These are phyloP conservation scores for Schizosaccharomyces versatilis DNA, from an alignment of 1,139 yeast species.

Conservation along the genomic window DNA sequence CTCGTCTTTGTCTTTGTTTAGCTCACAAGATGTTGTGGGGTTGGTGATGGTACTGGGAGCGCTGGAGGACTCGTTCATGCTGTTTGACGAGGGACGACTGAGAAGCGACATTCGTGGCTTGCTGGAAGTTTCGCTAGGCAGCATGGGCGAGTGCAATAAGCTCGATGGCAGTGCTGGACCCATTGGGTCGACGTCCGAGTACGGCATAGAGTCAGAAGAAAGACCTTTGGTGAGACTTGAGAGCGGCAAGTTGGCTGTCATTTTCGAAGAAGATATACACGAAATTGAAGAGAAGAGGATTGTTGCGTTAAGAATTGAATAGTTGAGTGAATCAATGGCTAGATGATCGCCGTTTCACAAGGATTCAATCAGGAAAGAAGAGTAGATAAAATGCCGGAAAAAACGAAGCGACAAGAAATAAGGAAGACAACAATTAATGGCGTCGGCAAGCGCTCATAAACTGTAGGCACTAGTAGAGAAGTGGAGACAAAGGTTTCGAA, in stretches of 20 bases:
- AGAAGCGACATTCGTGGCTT: neutral
- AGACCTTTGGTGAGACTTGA: neutral
- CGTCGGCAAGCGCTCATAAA: too few relatives aligned
- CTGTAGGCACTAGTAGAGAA: too few relatives aligned
- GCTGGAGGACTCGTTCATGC: too few relatives aligned
- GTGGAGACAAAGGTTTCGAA: neutral
- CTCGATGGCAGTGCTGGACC: neutral
- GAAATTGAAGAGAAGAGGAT: neutral
- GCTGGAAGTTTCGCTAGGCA: neutral
- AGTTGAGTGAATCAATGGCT: too few relatives aligned
- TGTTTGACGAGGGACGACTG: neutral
- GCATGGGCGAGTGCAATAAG: neutral
- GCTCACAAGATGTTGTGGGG: too few relatives aligned
- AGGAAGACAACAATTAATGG: neutral
- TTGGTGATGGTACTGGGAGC: too few relatives aligned
- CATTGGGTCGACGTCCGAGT: neutral
- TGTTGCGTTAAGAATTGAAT: too few relatives aligned
- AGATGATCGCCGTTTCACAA: neutral
- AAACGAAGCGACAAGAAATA: neutral
- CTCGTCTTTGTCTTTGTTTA: too few relatives aligned
- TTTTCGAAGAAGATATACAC: neutral
- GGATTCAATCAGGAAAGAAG: neutral
- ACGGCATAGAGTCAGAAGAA: neutral
- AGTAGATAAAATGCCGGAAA: neutral
- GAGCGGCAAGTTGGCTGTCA: neutral